These are phyloP conservation scores for Solanum chilense DNA, from an alignment of 257 asterid species.

Conservation along the genomic window DNA sequence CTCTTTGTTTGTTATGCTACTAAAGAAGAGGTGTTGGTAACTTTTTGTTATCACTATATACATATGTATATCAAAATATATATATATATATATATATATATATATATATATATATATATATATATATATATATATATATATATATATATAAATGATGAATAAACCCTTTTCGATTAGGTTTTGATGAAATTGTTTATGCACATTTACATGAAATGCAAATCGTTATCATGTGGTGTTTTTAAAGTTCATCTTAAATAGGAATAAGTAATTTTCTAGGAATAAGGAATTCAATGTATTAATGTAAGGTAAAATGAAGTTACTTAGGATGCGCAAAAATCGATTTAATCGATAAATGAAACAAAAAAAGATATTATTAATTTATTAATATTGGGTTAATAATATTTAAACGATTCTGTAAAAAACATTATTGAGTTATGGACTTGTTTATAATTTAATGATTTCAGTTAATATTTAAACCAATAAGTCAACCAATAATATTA, in stretches of 20 bases:
- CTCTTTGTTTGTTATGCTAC: neutral
- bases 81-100: neutral
- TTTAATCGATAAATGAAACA: too few species aligned
- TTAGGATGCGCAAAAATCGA: too few species aligned
- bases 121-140: neutral
- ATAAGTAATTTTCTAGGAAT: too few species aligned
- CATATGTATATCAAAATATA: neutral
- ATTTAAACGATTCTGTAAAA: too few species aligned
- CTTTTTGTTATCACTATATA: neutral
- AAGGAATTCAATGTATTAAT: too few species aligned
- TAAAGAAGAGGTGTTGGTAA: neutral
- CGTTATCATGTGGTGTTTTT: neutral
- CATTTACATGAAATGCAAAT: neutral
- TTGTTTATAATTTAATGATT: too few species aligned
- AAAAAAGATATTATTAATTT: too few species aligned
- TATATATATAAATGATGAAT: neutral
- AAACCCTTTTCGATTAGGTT: neutral
- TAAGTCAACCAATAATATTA: too few species aligned
- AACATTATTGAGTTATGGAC: too few species aligned
- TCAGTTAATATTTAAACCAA: too few species aligned
- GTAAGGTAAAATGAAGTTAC: too few species aligned
- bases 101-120: neutral
- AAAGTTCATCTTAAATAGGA: neutral
- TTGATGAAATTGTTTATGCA: neutral
- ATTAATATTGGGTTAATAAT: too few species aligned